A percentile compares a stretch with the other conserved stretches of the same genome.
Evolutionary conservation across 148 eudicot genomes (phyloP).

Genomic region (Tetragonia tetragonoides): DNA sequence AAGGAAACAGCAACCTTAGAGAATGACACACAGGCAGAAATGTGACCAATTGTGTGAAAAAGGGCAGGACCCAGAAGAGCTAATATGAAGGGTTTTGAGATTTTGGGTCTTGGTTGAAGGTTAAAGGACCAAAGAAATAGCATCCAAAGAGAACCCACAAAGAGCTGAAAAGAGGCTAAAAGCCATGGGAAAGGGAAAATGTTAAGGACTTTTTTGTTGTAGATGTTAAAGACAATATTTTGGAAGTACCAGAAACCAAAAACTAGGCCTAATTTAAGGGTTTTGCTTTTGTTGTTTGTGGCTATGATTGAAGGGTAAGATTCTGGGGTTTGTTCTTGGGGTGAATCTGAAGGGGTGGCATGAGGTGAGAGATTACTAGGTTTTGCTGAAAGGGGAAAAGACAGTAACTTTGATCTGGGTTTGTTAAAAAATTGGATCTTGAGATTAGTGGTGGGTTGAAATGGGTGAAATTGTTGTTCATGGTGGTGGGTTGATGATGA

Average conservation of each 20-base stretch:
- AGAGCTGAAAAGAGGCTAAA: constrained; percentile 80
- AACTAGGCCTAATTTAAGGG: constrained; percentile 56
- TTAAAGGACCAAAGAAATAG: constrained; percentile 62
- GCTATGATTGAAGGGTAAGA: constrained; percentile 22
- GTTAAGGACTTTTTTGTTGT: constrained; percentile 71
- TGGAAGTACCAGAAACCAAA: constrained; percentile 92
- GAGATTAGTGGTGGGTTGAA: constrained; percentile 6
- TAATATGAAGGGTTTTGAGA: constrained; percentile 62
- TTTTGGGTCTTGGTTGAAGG: constrained; percentile 75
- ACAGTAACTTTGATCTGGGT: constrained; percentile 16
- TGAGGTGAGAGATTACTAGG: constrained; percentile 39
- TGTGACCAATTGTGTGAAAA: constrained; percentile 88
- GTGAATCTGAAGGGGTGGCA: constrained; percentile 28
- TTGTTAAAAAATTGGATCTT: not conserved
- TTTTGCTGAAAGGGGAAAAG: constrained; percentile 36
- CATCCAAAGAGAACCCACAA: constrained; percentile 84
- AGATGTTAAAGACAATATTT: constrained; percentile 80
- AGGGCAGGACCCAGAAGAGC: constrained; percentile 82
- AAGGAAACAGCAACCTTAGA: constrained; percentile 94
- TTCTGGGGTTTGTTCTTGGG: constrained; percentile 7
- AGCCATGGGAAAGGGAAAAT: constrained; percentile 94
- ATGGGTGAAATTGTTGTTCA: not conserved
- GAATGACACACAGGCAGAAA: constrained; percentile 85
- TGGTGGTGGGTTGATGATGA: not conserved
- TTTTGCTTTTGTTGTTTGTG: constrained; percentile 44